Percentiles rank a stretch among this genome's conserved stretches.
Evolutionary conservation across 805 yeast species (phyloP).

Genomic region (Yarrowia osloensis): DNA sequence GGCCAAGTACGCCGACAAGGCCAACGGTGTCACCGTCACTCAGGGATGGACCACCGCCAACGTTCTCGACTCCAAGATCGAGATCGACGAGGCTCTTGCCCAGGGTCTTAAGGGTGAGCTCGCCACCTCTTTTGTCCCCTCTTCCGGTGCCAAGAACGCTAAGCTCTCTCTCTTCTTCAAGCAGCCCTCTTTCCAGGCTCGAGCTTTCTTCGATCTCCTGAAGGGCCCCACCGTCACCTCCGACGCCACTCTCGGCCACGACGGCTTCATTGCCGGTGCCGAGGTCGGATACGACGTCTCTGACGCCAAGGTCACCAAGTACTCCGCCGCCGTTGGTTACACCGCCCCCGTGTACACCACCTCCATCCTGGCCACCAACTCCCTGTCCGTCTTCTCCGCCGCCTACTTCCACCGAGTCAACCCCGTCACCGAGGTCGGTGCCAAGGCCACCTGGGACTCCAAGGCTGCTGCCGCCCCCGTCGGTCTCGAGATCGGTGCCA

Average conservation of each 20-base stretch:
- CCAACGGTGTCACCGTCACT: constrained; percentile 87
- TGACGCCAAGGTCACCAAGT: constrained; percentile 88
- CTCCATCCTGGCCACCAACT: constrained; percentile 80
- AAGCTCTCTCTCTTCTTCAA: constrained; percentile 87
- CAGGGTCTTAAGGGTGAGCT: constrained; percentile 95
- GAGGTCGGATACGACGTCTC: constrained; percentile 96
- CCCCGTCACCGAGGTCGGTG: constrained; percentile 92
- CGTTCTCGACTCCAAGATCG: constrained; percentile 87
- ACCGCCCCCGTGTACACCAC: constrained; percentile 83
- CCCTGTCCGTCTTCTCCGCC: constrained; percentile 87
- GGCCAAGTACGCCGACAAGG: constrained; percentile 89
- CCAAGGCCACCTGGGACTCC: constrained; percentile 95
- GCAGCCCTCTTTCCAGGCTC: constrained; percentile 90
- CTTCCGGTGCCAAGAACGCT: constrained; percentile 73
- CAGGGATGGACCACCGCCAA: constrained; percentile 98
- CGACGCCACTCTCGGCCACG: constrained; percentile 92
- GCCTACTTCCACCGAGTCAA: constrained; percentile 96
- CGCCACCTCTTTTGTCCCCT: constrained; percentile 85
- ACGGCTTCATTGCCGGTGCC: constrained; percentile 95
- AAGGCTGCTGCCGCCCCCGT: constrained; percentile 71
- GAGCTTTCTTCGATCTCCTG: constrained; percentile 91
- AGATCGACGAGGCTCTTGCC: constrained; percentile 85
- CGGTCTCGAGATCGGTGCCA: constrained; percentile 93
- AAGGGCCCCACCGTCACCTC: constrained; percentile 96
- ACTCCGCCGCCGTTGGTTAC: constrained; percentile 93